Conservation (phyloP, 2,329 filamentous ascomycete genomes). For the Helotiales sp. region DNA sequence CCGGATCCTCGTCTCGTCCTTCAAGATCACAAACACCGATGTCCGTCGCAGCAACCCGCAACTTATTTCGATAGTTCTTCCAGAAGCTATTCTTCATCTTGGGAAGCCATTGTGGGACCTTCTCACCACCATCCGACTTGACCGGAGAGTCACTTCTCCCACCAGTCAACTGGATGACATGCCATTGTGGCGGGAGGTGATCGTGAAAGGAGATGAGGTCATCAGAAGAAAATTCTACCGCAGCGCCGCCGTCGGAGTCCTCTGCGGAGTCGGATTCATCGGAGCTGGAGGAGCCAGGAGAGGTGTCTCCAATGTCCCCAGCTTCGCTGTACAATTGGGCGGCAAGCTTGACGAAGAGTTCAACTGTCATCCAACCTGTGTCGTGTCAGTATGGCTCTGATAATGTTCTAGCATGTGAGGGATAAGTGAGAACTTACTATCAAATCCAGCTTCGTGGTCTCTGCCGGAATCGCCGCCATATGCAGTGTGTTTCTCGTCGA, state of each 20-base stretch:
- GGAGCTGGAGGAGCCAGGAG: not conserved
- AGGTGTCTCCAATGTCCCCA: not conserved
- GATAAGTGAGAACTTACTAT: constrained; percentile 45
- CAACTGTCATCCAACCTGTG: constrained; percentile 44
- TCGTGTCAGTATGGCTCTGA: too few relatives aligned
- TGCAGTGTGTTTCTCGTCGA: constrained; percentile 36
- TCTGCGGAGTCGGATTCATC: not conserved
- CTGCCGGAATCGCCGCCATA: constrained; percentile 25
- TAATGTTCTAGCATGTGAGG: not conserved
- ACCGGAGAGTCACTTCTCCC: not conserved
- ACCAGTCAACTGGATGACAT: constrained; percentile 13
- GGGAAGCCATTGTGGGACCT: constrained; percentile 24
- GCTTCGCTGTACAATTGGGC: constrained; percentile 25
- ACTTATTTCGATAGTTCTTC: constrained; percentile 32
- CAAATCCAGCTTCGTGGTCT: constrained; percentile 60
- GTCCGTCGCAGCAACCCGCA: constrained; percentile 36
- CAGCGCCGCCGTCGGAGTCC: not conserved
- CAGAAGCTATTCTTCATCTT: constrained; percentile 28
- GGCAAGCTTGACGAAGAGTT: constrained; percentile 40
- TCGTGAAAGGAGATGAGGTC: not conserved
- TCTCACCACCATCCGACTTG: not conserved
- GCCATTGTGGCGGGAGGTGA: constrained; percentile 2
- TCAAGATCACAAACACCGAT: constrained; percentile 28
- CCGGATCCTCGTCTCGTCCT: not conserved
- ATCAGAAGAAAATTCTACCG: not conserved